These are phyloP conservation scores for Lentinula aciculospora DNA, from an alignment of 768 basidiomycete species.

Conservation along the genomic window DNA sequence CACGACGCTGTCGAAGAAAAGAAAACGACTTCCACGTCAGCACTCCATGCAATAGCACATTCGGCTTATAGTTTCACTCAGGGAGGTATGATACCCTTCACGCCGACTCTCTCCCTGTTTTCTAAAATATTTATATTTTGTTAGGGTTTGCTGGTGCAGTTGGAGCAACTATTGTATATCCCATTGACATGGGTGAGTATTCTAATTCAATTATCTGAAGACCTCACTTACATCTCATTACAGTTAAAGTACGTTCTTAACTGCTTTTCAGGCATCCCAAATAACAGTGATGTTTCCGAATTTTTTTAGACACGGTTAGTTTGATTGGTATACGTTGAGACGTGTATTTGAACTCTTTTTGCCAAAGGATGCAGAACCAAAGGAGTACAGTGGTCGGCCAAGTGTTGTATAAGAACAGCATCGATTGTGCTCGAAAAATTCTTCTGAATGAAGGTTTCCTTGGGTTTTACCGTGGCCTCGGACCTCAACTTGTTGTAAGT, in stretches of 20 bases:
- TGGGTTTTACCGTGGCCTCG: constrained; percentile 96
- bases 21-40: constrained; percentile 26
- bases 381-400: constrained; percentile 95
- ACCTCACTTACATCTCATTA: neutral
- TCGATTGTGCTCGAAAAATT: constrained; percentile 92
- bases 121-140: constrained; percentile 13
- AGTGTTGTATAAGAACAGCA: constrained; percentile 91
- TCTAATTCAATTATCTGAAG: neutral
- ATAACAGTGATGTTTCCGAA: constrained; percentile 3
- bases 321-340: neutral
- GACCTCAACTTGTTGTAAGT: constrained; percentile 86
- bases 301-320: constrained; percentile 54
- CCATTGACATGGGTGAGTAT: constrained; percentile 83
- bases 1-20: constrained; percentile 42
- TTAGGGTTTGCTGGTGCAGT: constrained; percentile 86
- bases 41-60: constrained; percentile 53
- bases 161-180: constrained; percentile 97
- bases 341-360: neutral
- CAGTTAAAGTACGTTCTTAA: constrained; percentile 65
- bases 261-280: neutral
- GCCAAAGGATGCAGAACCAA: constrained; percentile 89
- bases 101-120: neutral
- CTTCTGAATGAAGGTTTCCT: constrained; percentile 88
- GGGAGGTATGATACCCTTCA: constrained; percentile 52
- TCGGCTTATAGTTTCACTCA: constrained; percentile 84